Base-by-base conservation (phyloP, 164 flowering plant species). In the Umbilicus rupestris region DNA sequence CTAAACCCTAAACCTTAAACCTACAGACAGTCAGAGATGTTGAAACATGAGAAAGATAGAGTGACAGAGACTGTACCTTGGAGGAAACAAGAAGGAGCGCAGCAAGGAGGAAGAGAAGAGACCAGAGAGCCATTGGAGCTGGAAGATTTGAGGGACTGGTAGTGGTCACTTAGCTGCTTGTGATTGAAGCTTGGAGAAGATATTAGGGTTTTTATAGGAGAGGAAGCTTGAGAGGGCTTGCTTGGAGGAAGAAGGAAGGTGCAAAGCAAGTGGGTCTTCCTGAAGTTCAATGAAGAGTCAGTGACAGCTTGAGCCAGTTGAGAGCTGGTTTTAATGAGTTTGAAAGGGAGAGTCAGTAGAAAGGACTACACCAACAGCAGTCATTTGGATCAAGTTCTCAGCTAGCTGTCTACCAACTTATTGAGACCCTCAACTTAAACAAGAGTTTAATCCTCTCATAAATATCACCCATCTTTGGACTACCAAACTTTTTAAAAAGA, bases 41-140 rank as follows among this genome's bases (percentile, higher is more conserved):
- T n/a, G n/a, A n/a, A n/a, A n/a, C n/a, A n/a, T n/a, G n/a, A 63
- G 33, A 3, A 65, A 44, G 17, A 15, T 44, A 44, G 47, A 10
- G 47, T 44, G 10, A 41, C 0, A 2, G 15, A 3, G 16, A 15
- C 5, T 15, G 67, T 66, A 80, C 83, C 66, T 57, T 50, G 26
- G 73, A 17, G 59, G 73, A n/a, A 8, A 76, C 62, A 19, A 72
- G 29, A 58, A 76, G 78, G 55, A 74, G 66, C 63, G 78, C 69
- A 52, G 72, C 73, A 46, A 80, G 33, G 7, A 80, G 76, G 63
- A 77, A 33, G 59, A 74, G 66, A 65, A 69, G 6, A 57, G 72
- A 60, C 73, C 69, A 78, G 69, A 50, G 62, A 68, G 78, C 76
- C 79, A 80, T 63, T 63, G 73, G n/a, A 29, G 30, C 11, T 26